Evolutionary conservation across 768 basidiomycete genomes (phyloP), one percentile per base, ranked within the genome.

Genomic region (Russula lepida): DNA sequence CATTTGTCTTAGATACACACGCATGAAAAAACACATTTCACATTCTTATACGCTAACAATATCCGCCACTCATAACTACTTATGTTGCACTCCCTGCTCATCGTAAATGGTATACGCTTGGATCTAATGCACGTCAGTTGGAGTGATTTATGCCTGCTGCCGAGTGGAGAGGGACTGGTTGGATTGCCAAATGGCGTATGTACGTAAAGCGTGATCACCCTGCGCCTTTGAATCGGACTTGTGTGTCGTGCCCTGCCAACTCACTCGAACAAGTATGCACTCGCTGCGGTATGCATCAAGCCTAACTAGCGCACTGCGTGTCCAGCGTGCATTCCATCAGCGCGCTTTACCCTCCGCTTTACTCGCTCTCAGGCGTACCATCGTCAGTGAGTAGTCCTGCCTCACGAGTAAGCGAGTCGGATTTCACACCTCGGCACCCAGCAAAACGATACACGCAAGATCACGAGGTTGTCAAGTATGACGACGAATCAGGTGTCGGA

Each of bases 381-480:
- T 85, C 63, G 77, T 85, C 70, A 86, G 86, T 88, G 71, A 72
- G 85, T 9, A 19, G 15, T 35, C 2, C 17, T 37, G 6, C 35
- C 44, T 12, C 9, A 15, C 32, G 2, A 28, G 37, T 33, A 17
- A 35, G 7, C 33, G 32, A 33, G 19, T 8, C 12, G 4, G 5
- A 21, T n/a, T 50, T 53, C 21, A 53, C 23, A 41, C 50, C 62
- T 64, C 21, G 49, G 27, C 13, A 32, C 32, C 39, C 69, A 90
- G 90, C 84, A 44, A 88, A 85, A 73, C 82, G 80, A 68, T 99
- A 86, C 75, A 91, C 95, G 1, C 74, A 73, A 48, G 94, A 95
- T 61, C 95, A 99, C 73, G 95, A 99, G 77, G 82, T 84, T 57
- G 80, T 98, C 60, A 73, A 77, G 35, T 91, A 84, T 71, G 94